Conservation (phyloP, 2,329 filamentous ascomycete genomes). For the Scolecobasidium constrictum region DNA sequence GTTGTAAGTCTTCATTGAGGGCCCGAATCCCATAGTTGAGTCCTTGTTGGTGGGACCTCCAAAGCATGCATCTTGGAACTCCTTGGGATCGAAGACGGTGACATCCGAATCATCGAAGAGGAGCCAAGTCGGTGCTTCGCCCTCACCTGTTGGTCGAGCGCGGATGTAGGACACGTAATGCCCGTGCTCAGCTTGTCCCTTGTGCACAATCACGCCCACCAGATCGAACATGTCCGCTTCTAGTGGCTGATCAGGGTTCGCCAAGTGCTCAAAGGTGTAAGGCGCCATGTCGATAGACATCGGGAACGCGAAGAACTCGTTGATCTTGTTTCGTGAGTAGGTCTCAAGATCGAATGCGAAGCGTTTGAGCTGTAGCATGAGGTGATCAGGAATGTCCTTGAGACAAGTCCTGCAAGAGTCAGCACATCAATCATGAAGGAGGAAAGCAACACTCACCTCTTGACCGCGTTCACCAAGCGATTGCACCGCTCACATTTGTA, state of each 20-base stretch:
- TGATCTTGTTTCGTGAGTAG: constrained; percentile 81
- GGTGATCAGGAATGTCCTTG: constrained; percentile 83
- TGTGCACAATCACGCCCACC: constrained; percentile 89
- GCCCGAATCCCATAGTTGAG: constrained; percentile 17
- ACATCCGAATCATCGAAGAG: constrained; percentile 93
- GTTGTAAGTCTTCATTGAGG: constrained; percentile 40
- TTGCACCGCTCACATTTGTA: constrained; percentile 93
- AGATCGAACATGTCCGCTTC: constrained; percentile 77
- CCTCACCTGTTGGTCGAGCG: constrained; percentile 52
- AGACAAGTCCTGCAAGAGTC: constrained; percentile 59
- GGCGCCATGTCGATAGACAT: constrained; percentile 72
- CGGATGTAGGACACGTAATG: constrained; percentile 97
- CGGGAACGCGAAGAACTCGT: constrained; percentile 88
- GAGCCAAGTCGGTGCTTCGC: constrained; percentile 53
- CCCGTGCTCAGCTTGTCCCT: constrained; percentile 83
- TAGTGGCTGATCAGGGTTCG: constrained; percentile 43
- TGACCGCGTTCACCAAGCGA: constrained; percentile 79
- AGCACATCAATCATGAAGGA: constrained; percentile 9
- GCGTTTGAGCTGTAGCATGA: constrained; percentile 90
- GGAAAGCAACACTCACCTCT: constrained; percentile 43
- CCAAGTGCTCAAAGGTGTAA: constrained; percentile 80
- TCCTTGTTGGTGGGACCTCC: constrained; percentile 21
- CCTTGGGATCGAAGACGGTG: constrained; percentile 58
- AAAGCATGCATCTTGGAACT: constrained; percentile 68
- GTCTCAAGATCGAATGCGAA: constrained; percentile 73